Evolutionary conservation across 2,329 filamentous ascomycete species (phyloP).

Genomic region (Xylariaceae sp.): DNA sequence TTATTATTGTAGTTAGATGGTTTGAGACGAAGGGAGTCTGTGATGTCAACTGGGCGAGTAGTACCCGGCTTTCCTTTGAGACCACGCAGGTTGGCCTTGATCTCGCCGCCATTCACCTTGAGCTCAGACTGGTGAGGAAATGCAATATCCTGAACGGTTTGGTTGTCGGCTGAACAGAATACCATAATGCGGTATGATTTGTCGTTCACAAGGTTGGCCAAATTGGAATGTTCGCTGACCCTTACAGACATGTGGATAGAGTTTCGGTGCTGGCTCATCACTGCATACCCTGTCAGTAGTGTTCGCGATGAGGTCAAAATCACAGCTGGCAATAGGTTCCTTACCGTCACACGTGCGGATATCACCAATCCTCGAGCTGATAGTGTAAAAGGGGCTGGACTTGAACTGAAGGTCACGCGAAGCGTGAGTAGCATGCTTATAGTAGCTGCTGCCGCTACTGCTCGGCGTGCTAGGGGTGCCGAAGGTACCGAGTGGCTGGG

Average conservation of each 20-base stretch:
- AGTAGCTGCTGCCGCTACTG: conserved; percentile 16
- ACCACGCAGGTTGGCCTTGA: conserved; percentile 92
- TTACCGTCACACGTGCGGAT: conserved; percentile 75
- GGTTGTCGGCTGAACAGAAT: conserved; percentile 75
- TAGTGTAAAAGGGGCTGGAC: conserved; percentile 82
- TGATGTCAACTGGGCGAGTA: conserved; percentile 92
- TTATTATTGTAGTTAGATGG: conserved; percentile 73
- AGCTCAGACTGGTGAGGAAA: conserved; percentile 95
- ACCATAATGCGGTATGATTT: conserved; percentile 76
- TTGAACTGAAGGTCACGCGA: conserved; percentile 55
- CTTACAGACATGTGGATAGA: conserved; percentile 53
- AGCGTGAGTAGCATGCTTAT: conserved; percentile 22
- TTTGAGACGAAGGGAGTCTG: conserved; percentile 72
- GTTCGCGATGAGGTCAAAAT: not conserved
- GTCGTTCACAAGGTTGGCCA: conserved; percentile 64
- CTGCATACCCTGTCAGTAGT: conserved; percentile 44
- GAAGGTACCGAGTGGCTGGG: conserved; percentile 20
- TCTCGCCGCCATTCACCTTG: conserved; percentile 84
- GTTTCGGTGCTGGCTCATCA: conserved; percentile 60
- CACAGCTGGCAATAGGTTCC: conserved; percentile 30
- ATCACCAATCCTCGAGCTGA: conserved; percentile 68
- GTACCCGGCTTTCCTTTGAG: conserved; percentile 96
- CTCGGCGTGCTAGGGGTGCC: conserved; percentile 21
- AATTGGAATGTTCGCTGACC: conserved; percentile 56
- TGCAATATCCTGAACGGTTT: conserved; percentile 74